Evolutionary conservation across 2,329 filamentous ascomycete genomes (phyloP).

Genomic region (Talaromyces pinophilus): DNA sequence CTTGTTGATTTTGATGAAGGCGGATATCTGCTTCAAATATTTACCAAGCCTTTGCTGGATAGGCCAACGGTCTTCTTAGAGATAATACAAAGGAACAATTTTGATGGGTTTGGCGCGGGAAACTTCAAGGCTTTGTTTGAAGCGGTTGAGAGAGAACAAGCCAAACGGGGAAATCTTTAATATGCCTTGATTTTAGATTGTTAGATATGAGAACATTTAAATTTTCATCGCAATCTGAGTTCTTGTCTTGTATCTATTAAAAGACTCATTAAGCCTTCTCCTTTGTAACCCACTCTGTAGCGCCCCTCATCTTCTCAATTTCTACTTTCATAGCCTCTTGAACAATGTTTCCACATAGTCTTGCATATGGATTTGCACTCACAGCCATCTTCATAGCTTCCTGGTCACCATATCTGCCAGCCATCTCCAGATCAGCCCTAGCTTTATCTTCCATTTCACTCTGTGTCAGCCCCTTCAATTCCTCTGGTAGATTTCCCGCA

Average conservation of each 20-base stretch:
- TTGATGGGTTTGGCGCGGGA: not conserved
- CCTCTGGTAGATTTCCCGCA: not conserved
- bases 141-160: not conserved
- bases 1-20: constrained; percentile 90
- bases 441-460: not conserved
- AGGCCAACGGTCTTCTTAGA: constrained; percentile 77
- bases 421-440: not conserved
- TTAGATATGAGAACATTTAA: not conserved
- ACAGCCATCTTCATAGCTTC: constrained; percentile 16
- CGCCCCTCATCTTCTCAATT: constrained; percentile 40
- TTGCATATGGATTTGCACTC: constrained; percentile 15
- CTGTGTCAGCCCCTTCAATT: not conserved
- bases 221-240: not conserved
- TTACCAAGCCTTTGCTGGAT: constrained; percentile 82
- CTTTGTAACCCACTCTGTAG: not conserved
- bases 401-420: constrained; percentile 16
- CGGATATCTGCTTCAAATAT: constrained; percentile 74
- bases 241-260: not conserved
- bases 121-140: not conserved
- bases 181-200: not conserved
- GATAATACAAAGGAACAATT: not conserved
- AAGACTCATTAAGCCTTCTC: not conserved
- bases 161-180: not conserved
- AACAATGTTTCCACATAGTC: constrained; percentile 15
- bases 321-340: constrained; percentile 13